These are phyloP conservation scores for Microthyrium microscopicum DNA, from an alignment of 2,329 filamentous ascomycete species.

Conservation along the genomic window DNA sequence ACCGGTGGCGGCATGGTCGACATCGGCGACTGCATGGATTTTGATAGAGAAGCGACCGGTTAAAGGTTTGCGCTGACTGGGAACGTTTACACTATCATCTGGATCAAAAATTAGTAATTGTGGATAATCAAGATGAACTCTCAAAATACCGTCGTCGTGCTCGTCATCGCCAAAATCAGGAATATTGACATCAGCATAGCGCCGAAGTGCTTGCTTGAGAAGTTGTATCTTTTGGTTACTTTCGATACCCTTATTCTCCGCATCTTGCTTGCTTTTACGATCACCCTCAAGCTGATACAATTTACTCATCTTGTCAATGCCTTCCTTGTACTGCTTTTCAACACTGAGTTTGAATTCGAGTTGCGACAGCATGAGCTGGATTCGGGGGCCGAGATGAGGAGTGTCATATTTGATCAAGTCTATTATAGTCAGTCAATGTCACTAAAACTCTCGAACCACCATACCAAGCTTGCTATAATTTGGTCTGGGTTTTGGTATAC, in stretches of 20 bases:
- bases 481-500: conserved; percentile 56
- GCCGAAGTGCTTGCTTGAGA: conserved; percentile 84
- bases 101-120: conserved; percentile 8
- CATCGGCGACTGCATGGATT: conserved; percentile 78
- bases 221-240: conserved; percentile 97
- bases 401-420: conserved; percentile 99
- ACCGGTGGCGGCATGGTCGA: conserved; percentile 72
- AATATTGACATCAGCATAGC: conserved; percentile 94
- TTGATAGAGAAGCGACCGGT: conserved; percentile 78
- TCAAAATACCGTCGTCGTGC: conserved; percentile 57
- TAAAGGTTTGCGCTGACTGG: conserved; percentile 88
- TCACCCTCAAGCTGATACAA: conserved; percentile 96
- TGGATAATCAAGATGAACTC: no score
- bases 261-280: conserved; percentile 85
- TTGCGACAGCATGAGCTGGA: conserved; percentile 97
- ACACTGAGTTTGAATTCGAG: conserved; percentile 98
- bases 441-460: conserved; percentile 15
- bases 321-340: conserved; percentile 96
- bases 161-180: conserved; percentile 61
- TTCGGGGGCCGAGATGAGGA: conserved; percentile 83
- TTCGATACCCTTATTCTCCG: conserved; percentile 74
- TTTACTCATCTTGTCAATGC: conserved; percentile 98
- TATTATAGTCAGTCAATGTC: conserved; percentile 20
- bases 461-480: conserved; percentile 94
- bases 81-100: conserved; percentile 95